Evolutionary conservation across 2,329 filamentous ascomycete species (phyloP).

Genomic region (Zymoseptoria brevis): DNA sequence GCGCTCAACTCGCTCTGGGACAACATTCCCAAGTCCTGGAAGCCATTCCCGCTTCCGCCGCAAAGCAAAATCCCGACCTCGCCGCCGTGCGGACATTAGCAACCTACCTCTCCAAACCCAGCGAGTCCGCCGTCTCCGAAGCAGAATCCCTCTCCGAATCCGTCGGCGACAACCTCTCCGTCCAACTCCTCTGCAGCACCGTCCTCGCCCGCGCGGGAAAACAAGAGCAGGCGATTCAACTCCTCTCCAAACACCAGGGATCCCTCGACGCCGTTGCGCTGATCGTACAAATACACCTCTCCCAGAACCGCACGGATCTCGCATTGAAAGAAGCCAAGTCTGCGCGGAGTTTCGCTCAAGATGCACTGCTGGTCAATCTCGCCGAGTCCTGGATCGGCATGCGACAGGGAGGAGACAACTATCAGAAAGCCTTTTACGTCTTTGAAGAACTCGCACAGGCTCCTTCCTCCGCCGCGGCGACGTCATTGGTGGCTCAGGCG

Average conservation of each 20-base stretch:
- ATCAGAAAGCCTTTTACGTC: slow-evolving; percentile 95
- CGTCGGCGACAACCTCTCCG: slow-evolving; percentile 63
- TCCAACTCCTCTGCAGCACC: slow-evolving; percentile 76
- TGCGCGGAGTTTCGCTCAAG: slow-evolving; percentile 89
- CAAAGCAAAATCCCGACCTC: slow-evolving; percentile 57
- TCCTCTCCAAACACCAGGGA: slow-evolving; percentile 77
- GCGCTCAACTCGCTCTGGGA: slow-evolving; percentile 75
- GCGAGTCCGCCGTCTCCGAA: slow-evolving; percentile 40
- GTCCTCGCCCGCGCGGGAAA: slow-evolving; percentile 72
- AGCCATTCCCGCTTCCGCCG: slow-evolving; percentile 55
- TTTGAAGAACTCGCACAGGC: slow-evolving; percentile 92
- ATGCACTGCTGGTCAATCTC: slow-evolving; percentile 85
- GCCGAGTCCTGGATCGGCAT: slow-evolving; percentile 93
- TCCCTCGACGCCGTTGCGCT: slow-evolving; percentile 72
- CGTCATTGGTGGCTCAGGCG: slow-evolving; percentile 76
- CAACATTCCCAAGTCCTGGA: slow-evolving; percentile 65
- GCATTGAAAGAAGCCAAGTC: slow-evolving; percentile 81
- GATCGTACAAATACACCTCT: slow-evolving; percentile 84
- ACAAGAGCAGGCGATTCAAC: slow-evolving; percentile 73
- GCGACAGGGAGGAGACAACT: slow-evolving; percentile 86
- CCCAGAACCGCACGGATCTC: slow-evolving; percentile 84
- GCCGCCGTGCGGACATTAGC: slow-evolving; percentile 71
- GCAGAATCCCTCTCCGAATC: slow-evolving; percentile 63
- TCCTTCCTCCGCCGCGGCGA: slow-evolving; percentile 67
- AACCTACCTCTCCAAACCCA: slow-evolving; percentile 39